A percentile compares a stretch with the other conserved stretches of the same genome.
Evolutionary conservation across 192 early-diverging fungal genomes (phyloP).

Genomic region (Mortierella antarctica): DNA sequence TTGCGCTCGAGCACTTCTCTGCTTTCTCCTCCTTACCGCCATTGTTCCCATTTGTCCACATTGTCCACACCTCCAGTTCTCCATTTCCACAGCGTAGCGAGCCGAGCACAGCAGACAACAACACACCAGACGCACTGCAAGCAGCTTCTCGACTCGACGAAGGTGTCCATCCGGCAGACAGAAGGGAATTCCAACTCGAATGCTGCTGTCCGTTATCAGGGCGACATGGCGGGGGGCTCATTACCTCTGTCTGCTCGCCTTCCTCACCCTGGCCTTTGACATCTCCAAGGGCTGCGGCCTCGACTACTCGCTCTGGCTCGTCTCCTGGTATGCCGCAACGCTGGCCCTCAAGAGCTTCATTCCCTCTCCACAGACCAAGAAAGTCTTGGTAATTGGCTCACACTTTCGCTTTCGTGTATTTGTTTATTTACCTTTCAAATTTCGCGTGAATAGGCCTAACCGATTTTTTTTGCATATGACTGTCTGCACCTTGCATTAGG

Average conservation of each 20-base stretch:
- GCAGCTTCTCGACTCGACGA: background rate
- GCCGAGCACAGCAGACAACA: background rate
- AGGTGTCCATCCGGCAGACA: background rate
- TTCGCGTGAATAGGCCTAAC: background rate
- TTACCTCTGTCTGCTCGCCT: conserved; percentile 39
- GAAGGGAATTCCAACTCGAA: background rate
- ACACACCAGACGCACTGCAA: background rate
- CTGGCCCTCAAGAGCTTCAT: conserved; percentile 28
- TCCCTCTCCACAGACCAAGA: conserved; percentile 8
- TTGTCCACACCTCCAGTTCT: too few species aligned
- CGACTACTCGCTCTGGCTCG: conserved; percentile 48
- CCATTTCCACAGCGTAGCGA: background rate
- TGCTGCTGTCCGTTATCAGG: conserved; percentile 41
- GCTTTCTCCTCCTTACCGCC: too few species aligned
- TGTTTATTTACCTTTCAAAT: background rate
- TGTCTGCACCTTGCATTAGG: conserved; percentile 2
- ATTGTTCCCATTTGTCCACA: too few species aligned
- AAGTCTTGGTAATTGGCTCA: conserved; percentile 21
- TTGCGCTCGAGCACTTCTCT: too few species aligned
- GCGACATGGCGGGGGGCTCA: conserved; percentile 33
- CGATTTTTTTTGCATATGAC: background rate
- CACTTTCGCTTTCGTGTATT: background rate
- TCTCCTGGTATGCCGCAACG: conserved; percentile 34
- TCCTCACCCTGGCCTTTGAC: conserved; percentile 45
- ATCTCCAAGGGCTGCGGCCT: conserved; percentile 38